Evolutionary conservation across 371 early-diverging fungal genomes (phyloP).

Genomic region (Chytridium lagenaria): DNA sequence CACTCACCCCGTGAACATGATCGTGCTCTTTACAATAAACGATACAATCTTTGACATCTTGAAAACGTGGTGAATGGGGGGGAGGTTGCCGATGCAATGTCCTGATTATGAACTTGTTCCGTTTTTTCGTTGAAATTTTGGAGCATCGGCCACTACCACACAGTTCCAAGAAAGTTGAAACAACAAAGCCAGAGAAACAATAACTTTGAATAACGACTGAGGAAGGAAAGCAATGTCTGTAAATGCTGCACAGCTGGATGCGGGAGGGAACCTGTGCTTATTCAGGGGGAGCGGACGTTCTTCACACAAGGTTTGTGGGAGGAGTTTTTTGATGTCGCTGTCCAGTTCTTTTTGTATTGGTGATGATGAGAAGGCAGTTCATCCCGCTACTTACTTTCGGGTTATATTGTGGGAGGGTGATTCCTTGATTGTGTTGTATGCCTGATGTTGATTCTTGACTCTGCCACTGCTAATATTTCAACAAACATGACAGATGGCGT

Average conservation of each 20-base stretch:
- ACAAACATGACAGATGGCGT: constrained; percentile 17
- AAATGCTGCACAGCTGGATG: constrained; percentile 4
- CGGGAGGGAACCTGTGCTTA: neutral
- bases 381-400: too few relatives aligned
- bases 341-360: neutral
- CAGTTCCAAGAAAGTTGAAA: too few relatives aligned
- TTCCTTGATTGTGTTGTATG: neutral
- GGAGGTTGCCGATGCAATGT: too few relatives aligned
- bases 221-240: neutral
- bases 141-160: too few relatives aligned
- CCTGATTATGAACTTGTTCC: too few relatives aligned
- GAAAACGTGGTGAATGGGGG: too few relatives aligned
- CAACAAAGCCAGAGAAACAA: too few relatives aligned
- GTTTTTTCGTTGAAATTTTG: too few relatives aligned
- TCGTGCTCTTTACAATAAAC: neutral
- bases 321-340: constrained; percentile 4
- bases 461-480: too few relatives aligned
- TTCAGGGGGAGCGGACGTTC: constrained; percentile 8
- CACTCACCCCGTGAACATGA: too few relatives aligned
- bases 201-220: too few relatives aligned
- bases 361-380: too few relatives aligned
- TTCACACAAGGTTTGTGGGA: neutral
- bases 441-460: neutral
- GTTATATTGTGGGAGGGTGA: neutral
- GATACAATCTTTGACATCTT: neutral